Evolutionary conservation across 164 flowering plant species (phyloP).

Genomic region (Euptelea pleiosperma): DNA sequence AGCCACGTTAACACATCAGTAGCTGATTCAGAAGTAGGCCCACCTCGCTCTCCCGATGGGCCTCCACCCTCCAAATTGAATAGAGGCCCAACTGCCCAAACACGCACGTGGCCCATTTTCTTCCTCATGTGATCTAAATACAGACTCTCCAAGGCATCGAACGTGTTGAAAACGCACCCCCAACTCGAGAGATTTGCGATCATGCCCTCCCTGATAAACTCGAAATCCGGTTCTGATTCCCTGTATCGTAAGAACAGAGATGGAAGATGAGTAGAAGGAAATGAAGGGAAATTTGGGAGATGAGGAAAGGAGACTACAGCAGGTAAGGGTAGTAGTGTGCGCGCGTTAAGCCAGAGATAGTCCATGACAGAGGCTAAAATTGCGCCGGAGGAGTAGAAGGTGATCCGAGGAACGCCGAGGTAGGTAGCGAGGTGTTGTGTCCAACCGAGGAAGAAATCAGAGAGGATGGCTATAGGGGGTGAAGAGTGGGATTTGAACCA

Average conservation of each 20-base stretch:
- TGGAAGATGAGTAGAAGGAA: slow-evolving; percentile 25
- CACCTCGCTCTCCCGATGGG: slow-evolving; percentile 1
- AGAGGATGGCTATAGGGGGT: slow-evolving; percentile 52
- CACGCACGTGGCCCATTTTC: slow-evolving; percentile 20
- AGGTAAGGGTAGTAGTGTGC: not conserved
- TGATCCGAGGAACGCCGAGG: slow-evolving; percentile 25
- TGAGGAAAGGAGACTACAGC: not conserved
- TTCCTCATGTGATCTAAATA: slow-evolving; percentile 18
- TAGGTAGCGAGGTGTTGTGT: slow-evolving; percentile 25
- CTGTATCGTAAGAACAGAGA: slow-evolving; percentile 2
- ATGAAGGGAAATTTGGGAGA: slow-evolving; percentile 17
- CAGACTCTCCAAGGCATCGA: slow-evolving; percentile 21
- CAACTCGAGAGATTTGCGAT: slow-evolving; percentile 25
- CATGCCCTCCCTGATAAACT: slow-evolving; percentile 12
- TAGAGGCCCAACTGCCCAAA: slow-evolving; percentile 48
- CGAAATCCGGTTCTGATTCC: slow-evolving; percentile 14
- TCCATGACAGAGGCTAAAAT: slow-evolving; percentile 4
- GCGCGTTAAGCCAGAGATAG: slow-evolving; percentile 14
- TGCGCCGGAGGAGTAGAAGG: slow-evolving; percentile 28
- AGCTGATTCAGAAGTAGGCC: not conserved
- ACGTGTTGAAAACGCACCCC: slow-evolving; percentile 34
- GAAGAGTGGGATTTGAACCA: slow-evolving; percentile 48
- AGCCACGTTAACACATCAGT: slow-evolving; percentile 30
- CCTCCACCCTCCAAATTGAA: slow-evolving; percentile 8
- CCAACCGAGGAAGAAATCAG: slow-evolving; percentile 47